phyloP scores from a whole-genome alignment of 805 yeast species.

The Starmerella vitae region DNA sequence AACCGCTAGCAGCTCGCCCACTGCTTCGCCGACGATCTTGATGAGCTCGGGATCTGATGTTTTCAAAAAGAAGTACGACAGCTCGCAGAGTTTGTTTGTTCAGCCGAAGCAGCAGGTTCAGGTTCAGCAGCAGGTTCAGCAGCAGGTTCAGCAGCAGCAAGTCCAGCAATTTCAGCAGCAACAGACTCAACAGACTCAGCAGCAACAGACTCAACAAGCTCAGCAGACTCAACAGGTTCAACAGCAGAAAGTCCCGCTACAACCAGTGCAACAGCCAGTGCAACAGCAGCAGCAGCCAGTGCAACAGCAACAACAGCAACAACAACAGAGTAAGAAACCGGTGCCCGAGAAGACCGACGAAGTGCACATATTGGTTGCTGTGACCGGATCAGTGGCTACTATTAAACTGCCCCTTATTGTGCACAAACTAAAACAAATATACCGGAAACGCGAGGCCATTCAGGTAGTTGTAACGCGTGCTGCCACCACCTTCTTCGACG shows the following conservation, averaged over 20 bases:
- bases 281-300: neutral
- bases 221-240: neutral
- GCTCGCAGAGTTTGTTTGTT: neutral
- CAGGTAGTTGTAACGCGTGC: slow-evolving; percentile 63
- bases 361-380: slow-evolving; percentile 77
- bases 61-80: neutral
- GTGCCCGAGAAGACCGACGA: slow-evolving; percentile 37
- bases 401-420: slow-evolving; percentile 83
- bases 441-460: slow-evolving; percentile 58
- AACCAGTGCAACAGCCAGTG: neutral
- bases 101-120: neutral
- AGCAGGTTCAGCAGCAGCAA: neutral
- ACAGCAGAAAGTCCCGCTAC: neutral
- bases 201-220: neutral
- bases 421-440: slow-evolving; percentile 69
- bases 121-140: neutral
- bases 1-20: neutral
- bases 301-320: neutral
- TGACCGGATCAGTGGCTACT: slow-evolving; percentile 94
- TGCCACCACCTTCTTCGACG: slow-evolving; percentile 26
- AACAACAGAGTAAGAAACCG: neutral
- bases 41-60: neutral
- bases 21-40: neutral
- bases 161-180: neutral
- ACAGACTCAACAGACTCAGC: neutral